A percentile compares a stretch with the other conserved stretches of the same genome.
Evolutionary conservation across 192 early-diverging fungal species (phyloP).

Genomic region (Coemansia brasiliensis): DNA sequence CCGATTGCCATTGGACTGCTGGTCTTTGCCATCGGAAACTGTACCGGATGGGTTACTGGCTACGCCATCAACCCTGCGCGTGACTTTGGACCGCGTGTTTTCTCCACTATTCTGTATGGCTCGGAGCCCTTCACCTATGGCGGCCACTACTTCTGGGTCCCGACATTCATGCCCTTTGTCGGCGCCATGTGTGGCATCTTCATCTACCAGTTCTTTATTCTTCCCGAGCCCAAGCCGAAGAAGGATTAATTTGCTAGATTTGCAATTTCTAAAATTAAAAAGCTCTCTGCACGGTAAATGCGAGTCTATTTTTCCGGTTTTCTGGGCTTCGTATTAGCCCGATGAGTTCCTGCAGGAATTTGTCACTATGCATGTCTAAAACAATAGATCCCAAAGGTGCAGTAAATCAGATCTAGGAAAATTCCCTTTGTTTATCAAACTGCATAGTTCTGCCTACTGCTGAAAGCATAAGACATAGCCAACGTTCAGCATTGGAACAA

Average conservation of each 20-base stretch:
- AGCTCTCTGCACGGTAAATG: no score
- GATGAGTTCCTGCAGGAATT: no score
- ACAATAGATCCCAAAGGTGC: no score
- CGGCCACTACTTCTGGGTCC: conserved; percentile 73
- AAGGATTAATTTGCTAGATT: conserved; percentile 23
- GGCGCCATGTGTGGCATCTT: conserved; percentile 63
- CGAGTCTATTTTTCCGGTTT: no score
- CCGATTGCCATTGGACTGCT: conserved; percentile 64
- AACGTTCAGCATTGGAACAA: no score
- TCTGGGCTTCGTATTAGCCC: no score
- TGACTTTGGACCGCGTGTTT: conserved; percentile 79
- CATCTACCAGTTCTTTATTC: conserved; percentile 62
- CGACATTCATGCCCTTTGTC: conserved; percentile 65
- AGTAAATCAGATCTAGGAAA: no score
- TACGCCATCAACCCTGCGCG: conserved; percentile 77
- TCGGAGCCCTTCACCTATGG: conserved; percentile 64
- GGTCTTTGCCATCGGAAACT: conserved; percentile 63
- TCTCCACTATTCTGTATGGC: conserved; percentile 68
- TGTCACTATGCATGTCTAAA: no score
- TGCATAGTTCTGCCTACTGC: no score
- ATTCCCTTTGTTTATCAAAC: no score
- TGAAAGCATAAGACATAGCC: no score
- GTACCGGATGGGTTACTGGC: conserved; percentile 66
- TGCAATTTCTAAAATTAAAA: conserved; percentile 2
- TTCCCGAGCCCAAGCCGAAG: conserved; percentile 54